phyloP scores from a whole-genome alignment of 208 protist genomes.

The Wallacemonas sp. region DNA sequence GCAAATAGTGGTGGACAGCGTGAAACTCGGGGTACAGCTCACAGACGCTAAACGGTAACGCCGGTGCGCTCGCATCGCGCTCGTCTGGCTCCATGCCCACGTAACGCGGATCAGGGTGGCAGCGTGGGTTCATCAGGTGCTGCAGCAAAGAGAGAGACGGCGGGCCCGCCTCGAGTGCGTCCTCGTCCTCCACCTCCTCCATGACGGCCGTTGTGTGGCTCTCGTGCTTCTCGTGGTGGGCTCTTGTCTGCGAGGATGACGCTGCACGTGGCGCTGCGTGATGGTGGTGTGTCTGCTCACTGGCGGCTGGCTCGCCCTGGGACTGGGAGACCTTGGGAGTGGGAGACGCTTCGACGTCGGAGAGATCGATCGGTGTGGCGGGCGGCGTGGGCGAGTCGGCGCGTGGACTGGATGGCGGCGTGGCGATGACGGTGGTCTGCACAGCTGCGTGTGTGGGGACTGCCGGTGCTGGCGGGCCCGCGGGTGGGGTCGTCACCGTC shows the following conservation, averaged over 20 bases:
- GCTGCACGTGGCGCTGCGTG: too few species aligned
- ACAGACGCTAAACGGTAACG: background rate
- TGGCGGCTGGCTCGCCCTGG: too few species aligned
- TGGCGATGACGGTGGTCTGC: background rate
- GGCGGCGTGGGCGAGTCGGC: background rate
- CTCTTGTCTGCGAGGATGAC: too few species aligned
- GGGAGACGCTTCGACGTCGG: too few species aligned
- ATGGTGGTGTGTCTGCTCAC: too few species aligned
- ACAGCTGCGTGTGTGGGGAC: background rate
- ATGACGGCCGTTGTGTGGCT: too few species aligned
- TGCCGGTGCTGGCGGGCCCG: background rate
- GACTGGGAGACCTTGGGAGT: too few species aligned
- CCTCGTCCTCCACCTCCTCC: background rate
- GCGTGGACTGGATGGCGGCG: background rate
- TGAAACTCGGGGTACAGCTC: constrained; percentile 5
- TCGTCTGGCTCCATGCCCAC: background rate
- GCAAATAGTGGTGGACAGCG: constrained; percentile 6
- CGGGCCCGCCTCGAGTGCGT: background rate
- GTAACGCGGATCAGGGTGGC: background rate
- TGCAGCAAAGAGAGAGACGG: constrained; percentile 11
- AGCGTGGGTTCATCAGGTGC: constrained; percentile 6
- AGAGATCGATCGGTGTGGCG: background rate
- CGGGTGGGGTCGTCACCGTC: background rate
- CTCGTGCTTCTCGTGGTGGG: too few species aligned
- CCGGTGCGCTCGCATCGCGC: too few species aligned